Evolutionary conservation across 805 yeast genomes (phyloP).

Genomic region (Sugiyamaella smithiae): DNA sequence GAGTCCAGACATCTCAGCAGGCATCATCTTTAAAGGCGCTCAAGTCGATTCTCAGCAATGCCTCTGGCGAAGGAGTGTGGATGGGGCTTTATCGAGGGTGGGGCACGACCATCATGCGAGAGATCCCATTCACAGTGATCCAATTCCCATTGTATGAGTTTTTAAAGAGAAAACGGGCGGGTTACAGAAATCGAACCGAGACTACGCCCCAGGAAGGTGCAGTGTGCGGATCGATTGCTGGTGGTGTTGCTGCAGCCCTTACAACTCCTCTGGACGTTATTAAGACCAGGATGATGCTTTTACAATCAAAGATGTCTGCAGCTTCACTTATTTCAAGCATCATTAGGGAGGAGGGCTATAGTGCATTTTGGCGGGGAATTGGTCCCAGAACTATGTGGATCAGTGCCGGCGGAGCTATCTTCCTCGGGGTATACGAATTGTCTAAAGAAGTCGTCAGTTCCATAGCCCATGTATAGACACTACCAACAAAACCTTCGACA

Average conservation of each 20-base stretch:
- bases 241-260: constrained; percentile 90
- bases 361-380: constrained; percentile 74
- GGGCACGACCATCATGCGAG: constrained; percentile 88
- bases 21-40: constrained; percentile 66
- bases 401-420: constrained; percentile 96
- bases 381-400: constrained; percentile 98
- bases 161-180: constrained; percentile 59
- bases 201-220: constrained; percentile 76
- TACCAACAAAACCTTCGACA: too few species aligned
- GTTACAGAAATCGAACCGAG: constrained; percentile 37
- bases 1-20: constrained; percentile 74
- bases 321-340: constrained; percentile 49
- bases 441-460: constrained; percentile 20
- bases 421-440: constrained; percentile 88
- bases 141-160: constrained; percentile 93
- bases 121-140: constrained; percentile 93
- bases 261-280: constrained; percentile 94
- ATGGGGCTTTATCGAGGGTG: constrained; percentile 90
- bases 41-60: constrained; percentile 55
- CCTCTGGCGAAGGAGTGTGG: constrained; percentile 72
- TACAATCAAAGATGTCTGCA: constrained; percentile 47
- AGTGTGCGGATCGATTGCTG: constrained; percentile 86
- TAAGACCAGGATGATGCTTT: constrained; percentile 88
- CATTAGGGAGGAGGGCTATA: constrained; percentile 67
- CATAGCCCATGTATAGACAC: too few species aligned